A percentile compares a stretch with the other conserved stretches of the same genome.
Conservation (phyloP, 1,139 yeast genomes). For the Kurtzmaniella quercitrusa region DNA sequence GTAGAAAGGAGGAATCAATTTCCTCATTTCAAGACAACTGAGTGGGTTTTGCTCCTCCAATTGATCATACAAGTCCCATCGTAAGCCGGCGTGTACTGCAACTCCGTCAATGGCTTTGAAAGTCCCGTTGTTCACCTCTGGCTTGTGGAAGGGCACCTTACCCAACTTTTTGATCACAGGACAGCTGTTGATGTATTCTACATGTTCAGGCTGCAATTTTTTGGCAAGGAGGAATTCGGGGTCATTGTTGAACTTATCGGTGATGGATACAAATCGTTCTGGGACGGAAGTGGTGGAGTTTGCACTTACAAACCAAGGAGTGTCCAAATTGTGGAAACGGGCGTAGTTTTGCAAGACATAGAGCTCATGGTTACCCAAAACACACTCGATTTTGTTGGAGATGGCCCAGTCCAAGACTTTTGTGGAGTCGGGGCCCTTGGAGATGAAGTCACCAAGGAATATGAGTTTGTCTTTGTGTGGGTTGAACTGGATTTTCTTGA, state of each 20-base stretch:
- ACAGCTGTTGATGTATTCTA: slow-evolving; percentile 54
- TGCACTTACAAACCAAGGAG: slow-evolving; percentile 19
- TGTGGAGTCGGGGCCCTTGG: slow-evolving; percentile 78
- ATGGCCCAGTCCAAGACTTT: slow-evolving; percentile 66
- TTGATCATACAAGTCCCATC: slow-evolving; percentile 49
- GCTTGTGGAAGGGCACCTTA: slow-evolving; percentile 44
- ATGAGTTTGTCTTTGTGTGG: slow-evolving; percentile 52
- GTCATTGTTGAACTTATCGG: slow-evolving; percentile 39
- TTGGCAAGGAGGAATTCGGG: slow-evolving; percentile 61
- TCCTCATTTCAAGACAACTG: slow-evolving; percentile 59
- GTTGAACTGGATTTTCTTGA: slow-evolving; percentile 44
- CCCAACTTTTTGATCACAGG: slow-evolving; percentile 64
- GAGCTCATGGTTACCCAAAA: slow-evolving; percentile 87
- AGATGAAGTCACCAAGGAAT: slow-evolving; percentile 77
- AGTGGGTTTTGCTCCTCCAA: slow-evolving; percentile 59
- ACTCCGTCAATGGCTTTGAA: slow-evolving; percentile 42
- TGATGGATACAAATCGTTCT: slow-evolving; percentile 1
- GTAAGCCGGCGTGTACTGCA: slow-evolving; percentile 77
- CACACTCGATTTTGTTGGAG: slow-evolving; percentile 59
- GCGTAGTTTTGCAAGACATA: slow-evolving; percentile 60
- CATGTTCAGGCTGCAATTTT: slow-evolving; percentile 54
- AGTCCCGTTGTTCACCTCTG: slow-evolving; percentile 13
- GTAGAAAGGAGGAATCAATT: slow-evolving; percentile 54
- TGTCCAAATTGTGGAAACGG: slow-evolving; percentile 46
- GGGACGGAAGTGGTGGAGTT: neutral